phyloP scores from a whole-genome alignment of 257 asterid genomes.

The Capsicum pubescens region DNA sequence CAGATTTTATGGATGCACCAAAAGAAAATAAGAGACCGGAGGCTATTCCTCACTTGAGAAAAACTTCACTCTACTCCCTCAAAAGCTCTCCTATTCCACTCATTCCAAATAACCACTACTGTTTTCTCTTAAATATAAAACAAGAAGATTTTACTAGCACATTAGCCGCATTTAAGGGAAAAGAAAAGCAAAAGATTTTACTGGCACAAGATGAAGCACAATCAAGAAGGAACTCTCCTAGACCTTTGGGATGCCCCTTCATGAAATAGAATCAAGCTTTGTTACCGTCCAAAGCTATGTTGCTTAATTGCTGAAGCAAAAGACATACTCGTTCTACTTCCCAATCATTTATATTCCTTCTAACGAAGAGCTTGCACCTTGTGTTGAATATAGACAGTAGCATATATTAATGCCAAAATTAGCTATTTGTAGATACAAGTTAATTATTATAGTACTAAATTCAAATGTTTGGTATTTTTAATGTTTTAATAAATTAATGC shows the following conservation, averaged over 20 bases:
- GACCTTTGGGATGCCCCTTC: neutral
- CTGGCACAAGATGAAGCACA: conserved; percentile 22
- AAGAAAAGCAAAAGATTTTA: neutral
- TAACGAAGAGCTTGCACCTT: neutral
- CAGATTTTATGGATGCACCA: too few relatives aligned
- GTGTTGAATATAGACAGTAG: neutral
- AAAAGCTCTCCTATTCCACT: too few relatives aligned
- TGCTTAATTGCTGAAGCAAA: conserved; percentile 3
- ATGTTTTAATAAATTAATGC: neutral
- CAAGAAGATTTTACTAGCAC: neutral
- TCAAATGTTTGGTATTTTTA: conserved; percentile 3
- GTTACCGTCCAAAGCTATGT: neutral
- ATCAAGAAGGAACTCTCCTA: conserved; percentile 5
- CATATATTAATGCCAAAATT: neutral
- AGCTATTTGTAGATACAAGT: neutral
- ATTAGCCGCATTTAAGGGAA: neutral
- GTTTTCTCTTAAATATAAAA: neutral
- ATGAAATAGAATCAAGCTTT: conserved; percentile 2
- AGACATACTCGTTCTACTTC: neutral
- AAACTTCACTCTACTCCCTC: too few relatives aligned
- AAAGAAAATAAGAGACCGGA: too few relatives aligned
- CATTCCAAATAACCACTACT: neutral
- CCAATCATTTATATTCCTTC: neutral
- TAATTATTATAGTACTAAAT: neutral
- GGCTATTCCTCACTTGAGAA: too few relatives aligned